Base-by-base conservation (phyloP, 768 basidiomycete genomes). In the Hericium coralloides region DNA sequence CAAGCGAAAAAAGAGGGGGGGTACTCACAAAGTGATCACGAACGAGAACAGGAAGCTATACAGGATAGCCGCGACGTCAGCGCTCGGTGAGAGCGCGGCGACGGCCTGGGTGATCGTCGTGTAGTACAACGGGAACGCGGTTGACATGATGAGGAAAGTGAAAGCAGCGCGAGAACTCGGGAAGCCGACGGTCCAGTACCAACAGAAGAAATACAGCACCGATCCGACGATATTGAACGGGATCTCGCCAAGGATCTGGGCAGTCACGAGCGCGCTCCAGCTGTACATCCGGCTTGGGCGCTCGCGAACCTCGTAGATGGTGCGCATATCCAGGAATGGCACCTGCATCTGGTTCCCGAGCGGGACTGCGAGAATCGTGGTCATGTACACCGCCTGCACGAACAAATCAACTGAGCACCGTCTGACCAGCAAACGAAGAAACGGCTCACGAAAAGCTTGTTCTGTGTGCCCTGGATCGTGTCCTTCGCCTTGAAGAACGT, bases 151-250 rank as follows among this genome's bases (percentile, higher is more conserved):
- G 17, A 79, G 65, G 62, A 72, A 76, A 12, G 72, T 69, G 64
- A 69, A 78, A 2, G 71, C 75, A 0, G 68, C 74, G 31, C 76
- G 72, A 50, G 67, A 63, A 15, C 66, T 62, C 5, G 67, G 64
- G 60, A 70, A 73, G 4, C 74, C 76, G 52, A 78, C 72, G 8
- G 74, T 69, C 73, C 74, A 79, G 62, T 74, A 80, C 77, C 77
- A 81, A 65, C 74, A 75, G 48, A 73, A 47, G 65, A 75, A 79
- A 65, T 73, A 74, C 18, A 79, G 6, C 9, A 74, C 68, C 0
- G 73, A 71, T 8, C 66, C 66, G 43, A 73, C 15, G 18, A 76
- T 72, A 57, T 78, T 78, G 66, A 75, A 73, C 15, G 76, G 76
- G 1, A 76, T 47, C 64, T 79, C 78, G 37, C 70, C 69, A 37